Evolutionary conservation across 2,329 filamentous ascomycete genomes (phyloP).

Genomic region (Aspergillus novoparasiticus): DNA sequence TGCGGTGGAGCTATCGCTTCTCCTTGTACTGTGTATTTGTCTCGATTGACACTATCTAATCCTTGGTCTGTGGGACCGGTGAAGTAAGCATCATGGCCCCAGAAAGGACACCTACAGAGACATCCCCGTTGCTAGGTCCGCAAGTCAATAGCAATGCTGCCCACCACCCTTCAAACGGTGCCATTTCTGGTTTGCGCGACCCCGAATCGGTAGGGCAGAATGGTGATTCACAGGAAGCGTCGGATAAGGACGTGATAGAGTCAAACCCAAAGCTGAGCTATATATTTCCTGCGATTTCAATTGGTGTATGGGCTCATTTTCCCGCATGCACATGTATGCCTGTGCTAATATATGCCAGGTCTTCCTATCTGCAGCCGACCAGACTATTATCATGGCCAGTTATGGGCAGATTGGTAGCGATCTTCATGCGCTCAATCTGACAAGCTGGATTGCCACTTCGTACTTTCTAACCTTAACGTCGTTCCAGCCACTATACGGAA

Average conservation of each 20-base stretch:
- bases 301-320: constrained; percentile 56
- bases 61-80: constrained; percentile 7
- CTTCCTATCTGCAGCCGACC: constrained; percentile 72
- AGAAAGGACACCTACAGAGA: constrained; percentile 38
- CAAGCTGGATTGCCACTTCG: constrained; percentile 72
- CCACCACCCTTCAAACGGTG: constrained; percentile 23
- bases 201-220: constrained; percentile 22
- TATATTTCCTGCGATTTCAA: constrained; percentile 63
- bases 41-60: background rate
- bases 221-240: constrained; percentile 15
- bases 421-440: constrained; percentile 71
- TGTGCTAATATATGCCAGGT: constrained; percentile 50
- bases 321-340: background rate
- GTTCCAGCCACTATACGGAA: constrained; percentile 69
- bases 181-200: constrained; percentile 25
- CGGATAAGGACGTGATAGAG: constrained; percentile 44
- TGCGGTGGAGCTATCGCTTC: background rate
- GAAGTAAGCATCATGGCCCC: constrained; percentile 25
- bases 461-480: constrained; percentile 74
- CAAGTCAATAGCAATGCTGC: constrained; percentile 26
- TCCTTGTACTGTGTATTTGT: background rate
- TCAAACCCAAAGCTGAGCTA: constrained; percentile 56
- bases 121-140: constrained; percentile 48
- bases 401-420: constrained; percentile 78
- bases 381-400: constrained; percentile 76